Conservation (phyloP, 2,329 filamentous ascomycete species). For the Aaosphaeria pasadenensis region DNA sequence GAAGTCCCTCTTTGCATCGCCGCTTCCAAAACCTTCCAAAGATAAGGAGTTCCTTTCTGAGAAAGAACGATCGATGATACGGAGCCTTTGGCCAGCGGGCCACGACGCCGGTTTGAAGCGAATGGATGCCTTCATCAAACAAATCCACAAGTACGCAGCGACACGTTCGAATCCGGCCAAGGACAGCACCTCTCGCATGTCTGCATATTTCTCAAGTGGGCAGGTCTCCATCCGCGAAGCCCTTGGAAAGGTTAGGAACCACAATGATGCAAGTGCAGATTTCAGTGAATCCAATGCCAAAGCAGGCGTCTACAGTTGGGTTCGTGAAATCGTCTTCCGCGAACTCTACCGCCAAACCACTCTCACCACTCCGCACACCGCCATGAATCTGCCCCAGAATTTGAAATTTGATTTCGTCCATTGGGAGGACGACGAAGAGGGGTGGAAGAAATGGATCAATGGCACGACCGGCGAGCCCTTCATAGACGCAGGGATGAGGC, state of each 20-base stretch:
- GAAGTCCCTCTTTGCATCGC: conserved; percentile 28
- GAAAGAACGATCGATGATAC: conserved; percentile 39
- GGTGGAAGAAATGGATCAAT: conserved; percentile 49
- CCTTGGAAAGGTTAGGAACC: conserved; percentile 35
- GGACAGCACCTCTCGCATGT: conserved; percentile 42
- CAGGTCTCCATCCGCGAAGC: conserved; percentile 47
- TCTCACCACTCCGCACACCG: conserved; percentile 45
- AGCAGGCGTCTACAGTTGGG: conserved; percentile 43
- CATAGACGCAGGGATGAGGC: conserved; percentile 52
- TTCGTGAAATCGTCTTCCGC: conserved; percentile 51
- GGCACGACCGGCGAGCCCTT: conserved; percentile 49
- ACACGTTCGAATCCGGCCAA: conserved; percentile 43
- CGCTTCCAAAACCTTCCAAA: conserved; percentile 34
- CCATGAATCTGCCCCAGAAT: conserved; percentile 51
- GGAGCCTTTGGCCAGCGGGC: conserved; percentile 46
- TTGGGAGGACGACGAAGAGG: conserved; percentile 51
- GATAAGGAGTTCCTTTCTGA: conserved; percentile 41
- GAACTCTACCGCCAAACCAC: conserved; percentile 51
- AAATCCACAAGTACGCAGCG: conserved; percentile 39
- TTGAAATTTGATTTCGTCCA: conserved; percentile 51
- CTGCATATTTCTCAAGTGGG: conserved; percentile 46
- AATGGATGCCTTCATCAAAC: conserved; percentile 41
- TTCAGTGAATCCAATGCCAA: conserved; percentile 40
- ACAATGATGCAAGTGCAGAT: conserved; percentile 43
- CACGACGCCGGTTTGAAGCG: conserved; percentile 42